phyloP scores from a whole-genome alignment of 2,329 filamentous ascomycete species.

The Didymella glomerata region DNA sequence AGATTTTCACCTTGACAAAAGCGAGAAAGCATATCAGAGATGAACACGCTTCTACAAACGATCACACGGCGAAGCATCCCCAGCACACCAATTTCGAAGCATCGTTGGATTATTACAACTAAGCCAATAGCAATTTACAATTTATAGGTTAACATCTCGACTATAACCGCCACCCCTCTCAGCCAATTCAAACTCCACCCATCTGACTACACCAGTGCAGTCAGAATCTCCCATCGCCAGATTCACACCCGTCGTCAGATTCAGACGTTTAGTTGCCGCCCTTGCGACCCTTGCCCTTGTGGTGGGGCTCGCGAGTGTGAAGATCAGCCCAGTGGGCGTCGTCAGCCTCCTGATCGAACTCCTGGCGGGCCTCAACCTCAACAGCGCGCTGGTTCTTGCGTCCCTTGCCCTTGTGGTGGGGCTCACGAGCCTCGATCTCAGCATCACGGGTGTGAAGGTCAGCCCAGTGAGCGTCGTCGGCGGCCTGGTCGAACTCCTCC shows the following conservation, averaged over 20 bases:
- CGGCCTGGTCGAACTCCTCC: conserved; percentile 24
- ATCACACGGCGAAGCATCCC: background rate
- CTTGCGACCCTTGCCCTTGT: conserved; percentile 29
- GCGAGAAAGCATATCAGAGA: background rate
- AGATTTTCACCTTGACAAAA: background rate
- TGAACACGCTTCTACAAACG: background rate
- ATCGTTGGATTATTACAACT: conserved; percentile 6
- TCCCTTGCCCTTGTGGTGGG: conserved; percentile 24
- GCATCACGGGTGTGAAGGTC: conserved; percentile 4
- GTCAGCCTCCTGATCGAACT: conserved; percentile 22
- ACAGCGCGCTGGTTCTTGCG: conserved; percentile 22
- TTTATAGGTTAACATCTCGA: conserved; percentile 13
- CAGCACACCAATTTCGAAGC: background rate
- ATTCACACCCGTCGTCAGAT: background rate
- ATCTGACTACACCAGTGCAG: conserved; percentile 14
- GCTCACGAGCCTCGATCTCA: conserved; percentile 3
- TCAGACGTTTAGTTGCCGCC: conserved; percentile 3
- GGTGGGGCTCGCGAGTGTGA: conserved; percentile 27
- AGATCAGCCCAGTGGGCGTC: conserved; percentile 20
- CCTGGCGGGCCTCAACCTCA: conserved; percentile 6
- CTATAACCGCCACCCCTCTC: background rate
- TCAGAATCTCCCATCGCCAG: background rate
- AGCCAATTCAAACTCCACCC: background rate
- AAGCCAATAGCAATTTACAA: conserved; percentile 13
- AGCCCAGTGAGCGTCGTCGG: conserved; percentile 18